Evolutionary conservation across 192 early-diverging fungal genomes (phyloP), one percentile per base, ranked within the genome.

Genomic region (Gaertneriomyces sp.): DNA sequence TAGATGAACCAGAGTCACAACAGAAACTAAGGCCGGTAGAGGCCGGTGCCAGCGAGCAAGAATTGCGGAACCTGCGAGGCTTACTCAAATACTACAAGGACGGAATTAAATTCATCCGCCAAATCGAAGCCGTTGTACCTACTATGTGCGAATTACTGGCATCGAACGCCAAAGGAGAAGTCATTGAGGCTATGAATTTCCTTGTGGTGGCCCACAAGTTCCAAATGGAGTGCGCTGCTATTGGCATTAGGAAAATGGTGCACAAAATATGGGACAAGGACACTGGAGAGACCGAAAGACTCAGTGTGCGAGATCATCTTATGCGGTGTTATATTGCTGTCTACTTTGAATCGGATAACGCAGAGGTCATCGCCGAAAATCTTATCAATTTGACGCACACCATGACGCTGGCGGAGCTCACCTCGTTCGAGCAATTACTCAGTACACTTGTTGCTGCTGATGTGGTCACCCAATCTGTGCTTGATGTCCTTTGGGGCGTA

Each of bases 181-280:
- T 98, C 1, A 81, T 96, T 62, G 96, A 98, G 66, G 87, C 89
- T 1, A 99, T 99, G 90, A 89, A 91, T 51, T 98, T 98, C 70
- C 93, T 98, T 68, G 91, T 93, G 1, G 76, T 81, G 0, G 89
- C 91, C 4, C 83, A 91, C 72, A 84, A 87, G 42, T 97, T 88
- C 70, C 88, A 90, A 63, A 83, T 99, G 69, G 93, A 93, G 50
- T 80, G 77, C 5, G 89, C 95, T 33, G 76, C 71, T 44, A 89
- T 89, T 79, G 97, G 96, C 42, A 87, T 98, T 55, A 82, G 87
- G 45, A 88, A 85, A 65, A 99, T 99, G 96, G 82, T 95, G 9
- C 96, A 98, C 72, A 89, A 98, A 50, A 89, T 99, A 17, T 99
- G 85, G 85, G 80, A 82, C 49, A 85, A 83, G 60, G 82, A 85